These are phyloP conservation scores for Murraya koenigii DNA, from an alignment of 345 rosid species.

Conservation along the genomic window DNA sequence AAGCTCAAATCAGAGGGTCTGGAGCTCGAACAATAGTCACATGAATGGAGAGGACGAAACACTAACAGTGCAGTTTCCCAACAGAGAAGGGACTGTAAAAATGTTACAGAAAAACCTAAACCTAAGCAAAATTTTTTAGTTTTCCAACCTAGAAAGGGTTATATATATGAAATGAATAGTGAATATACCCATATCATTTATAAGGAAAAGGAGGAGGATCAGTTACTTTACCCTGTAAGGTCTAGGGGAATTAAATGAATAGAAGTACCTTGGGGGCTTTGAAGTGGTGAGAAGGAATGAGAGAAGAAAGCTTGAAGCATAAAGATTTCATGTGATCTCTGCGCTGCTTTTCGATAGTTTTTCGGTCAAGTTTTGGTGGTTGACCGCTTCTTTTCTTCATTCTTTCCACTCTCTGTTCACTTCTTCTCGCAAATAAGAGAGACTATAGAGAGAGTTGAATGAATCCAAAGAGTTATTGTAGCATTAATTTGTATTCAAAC, in stretches of 20 bases:
- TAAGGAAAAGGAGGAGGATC: no score
- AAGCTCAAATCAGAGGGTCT: no score
- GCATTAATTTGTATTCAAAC: background rate
- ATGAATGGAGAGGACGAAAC: no score
- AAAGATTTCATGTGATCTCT: slow-evolving; percentile 55
- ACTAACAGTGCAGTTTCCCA: no score
- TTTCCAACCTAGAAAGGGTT: no score
- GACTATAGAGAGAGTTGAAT: background rate
- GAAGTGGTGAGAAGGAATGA: slow-evolving; percentile 34
- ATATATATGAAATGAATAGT: no score
- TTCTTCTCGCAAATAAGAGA: background rate
- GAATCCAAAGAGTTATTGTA: background rate
- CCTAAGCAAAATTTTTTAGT: no score
- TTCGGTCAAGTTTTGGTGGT: slow-evolving; percentile 44
- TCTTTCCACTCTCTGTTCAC: background rate
- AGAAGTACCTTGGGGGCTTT: slow-evolving; percentile 35
- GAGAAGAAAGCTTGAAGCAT: slow-evolving; percentile 52
- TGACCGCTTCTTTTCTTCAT: slow-evolving; percentile 23
- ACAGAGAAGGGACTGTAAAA: no score
- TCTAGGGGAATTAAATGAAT: background rate
- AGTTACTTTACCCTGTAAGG: background rate
- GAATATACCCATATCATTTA: no score
- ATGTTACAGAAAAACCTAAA: no score
- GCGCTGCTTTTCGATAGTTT: slow-evolving; percentile 53
- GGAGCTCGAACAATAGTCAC: no score